These are phyloP conservation scores for Pseudogymnoascus sp. DNA, from an alignment of 2,329 filamentous ascomycete species.

Conservation along the genomic window DNA sequence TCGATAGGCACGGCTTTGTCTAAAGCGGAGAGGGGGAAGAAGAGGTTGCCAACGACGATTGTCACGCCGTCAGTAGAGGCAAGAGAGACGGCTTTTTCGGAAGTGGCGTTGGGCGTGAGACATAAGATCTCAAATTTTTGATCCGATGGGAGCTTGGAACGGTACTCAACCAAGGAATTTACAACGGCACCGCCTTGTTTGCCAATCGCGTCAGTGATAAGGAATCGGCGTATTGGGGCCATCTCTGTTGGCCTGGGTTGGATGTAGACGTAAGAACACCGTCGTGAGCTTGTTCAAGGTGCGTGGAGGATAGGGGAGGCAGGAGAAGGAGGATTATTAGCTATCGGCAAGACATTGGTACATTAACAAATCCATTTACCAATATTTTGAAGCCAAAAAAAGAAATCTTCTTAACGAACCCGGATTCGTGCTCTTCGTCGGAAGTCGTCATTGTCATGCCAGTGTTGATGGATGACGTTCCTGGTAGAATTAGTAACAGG, in stretches of 20 bases:
- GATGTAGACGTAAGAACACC: background rate
- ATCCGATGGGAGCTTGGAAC: slow-evolving; percentile 16
- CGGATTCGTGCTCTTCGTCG: background rate
- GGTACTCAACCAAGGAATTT: slow-evolving; percentile 11
- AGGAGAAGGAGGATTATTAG: background rate
- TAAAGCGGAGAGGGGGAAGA: slow-evolving; percentile 42
- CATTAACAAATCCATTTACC: background rate
- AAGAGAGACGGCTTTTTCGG: slow-evolving; percentile 37
- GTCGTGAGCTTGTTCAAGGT: background rate
- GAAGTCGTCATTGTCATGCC: background rate
- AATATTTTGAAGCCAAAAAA: background rate
- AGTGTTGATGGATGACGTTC: background rate
- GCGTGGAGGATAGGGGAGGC: background rate
- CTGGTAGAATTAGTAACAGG: background rate
- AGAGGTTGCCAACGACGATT: slow-evolving; percentile 46
- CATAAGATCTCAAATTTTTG: slow-evolving; percentile 41
- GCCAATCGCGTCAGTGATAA: slow-evolving; percentile 31
- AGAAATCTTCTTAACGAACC: background rate
- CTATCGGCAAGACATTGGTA: background rate
- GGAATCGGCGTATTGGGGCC: slow-evolving; percentile 14
- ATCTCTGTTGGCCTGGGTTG: background rate
- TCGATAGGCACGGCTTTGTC: slow-evolving; percentile 36
- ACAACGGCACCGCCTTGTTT: slow-evolving; percentile 31
- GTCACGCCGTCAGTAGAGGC: slow-evolving; percentile 37
- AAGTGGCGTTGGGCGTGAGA: slow-evolving; percentile 42